Base-by-base conservation (phyloP, 306 rosid genomes). In the Malus sieversii region DNA sequence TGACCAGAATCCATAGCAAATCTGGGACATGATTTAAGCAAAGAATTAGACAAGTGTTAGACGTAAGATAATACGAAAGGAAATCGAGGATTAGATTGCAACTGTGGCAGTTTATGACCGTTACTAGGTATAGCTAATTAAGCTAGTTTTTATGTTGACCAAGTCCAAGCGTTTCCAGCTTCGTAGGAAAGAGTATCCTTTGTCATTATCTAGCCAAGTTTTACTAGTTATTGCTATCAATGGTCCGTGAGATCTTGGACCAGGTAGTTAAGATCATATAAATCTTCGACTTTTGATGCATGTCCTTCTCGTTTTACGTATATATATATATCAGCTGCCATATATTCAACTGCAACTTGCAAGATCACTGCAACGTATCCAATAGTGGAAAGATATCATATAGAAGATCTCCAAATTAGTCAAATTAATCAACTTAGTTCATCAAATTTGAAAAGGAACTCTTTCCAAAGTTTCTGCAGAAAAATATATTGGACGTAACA, bases 21-120 rank as follows among this genome's bases (percentile, higher is more conserved):
- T 74, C 70, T 74, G 77, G n/a, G 59, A 62, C 66, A 19, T 42
- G 59, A 61, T 60, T 23, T 73, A 18, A 60, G 59, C 45, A 74
- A 74, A 73, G 30, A 73, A 60, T 42, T 48, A 18, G 59, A 61
- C 77, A 44, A 60, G 44, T 73, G 44, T 27, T 27, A 27, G 19
- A 4, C 32, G 12, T 7, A 20, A 59, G 46, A 18, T 57, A 57
- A 63, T 15, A 22, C 16, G 55, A 9, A 60, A 59, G 68, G 55
- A 73, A 40, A 40, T 74, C 60, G 35, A 18, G 69, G 12, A 30
- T 44, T 60, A 42, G 44, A 42, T 42, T 42, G 69, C 44, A 42
- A 10, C 8, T 73, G 44, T 23, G 29, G n/a, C 42, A 23, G 57
- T 73, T 57, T n/a, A 20, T 55, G 53, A 72, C 66, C 13, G 66